Evolutionary conservation across 2,329 filamentous ascomycete genomes (phyloP), one percentile per base, ranked within the genome.

Genomic region (Talaromyces sp.): DNA sequence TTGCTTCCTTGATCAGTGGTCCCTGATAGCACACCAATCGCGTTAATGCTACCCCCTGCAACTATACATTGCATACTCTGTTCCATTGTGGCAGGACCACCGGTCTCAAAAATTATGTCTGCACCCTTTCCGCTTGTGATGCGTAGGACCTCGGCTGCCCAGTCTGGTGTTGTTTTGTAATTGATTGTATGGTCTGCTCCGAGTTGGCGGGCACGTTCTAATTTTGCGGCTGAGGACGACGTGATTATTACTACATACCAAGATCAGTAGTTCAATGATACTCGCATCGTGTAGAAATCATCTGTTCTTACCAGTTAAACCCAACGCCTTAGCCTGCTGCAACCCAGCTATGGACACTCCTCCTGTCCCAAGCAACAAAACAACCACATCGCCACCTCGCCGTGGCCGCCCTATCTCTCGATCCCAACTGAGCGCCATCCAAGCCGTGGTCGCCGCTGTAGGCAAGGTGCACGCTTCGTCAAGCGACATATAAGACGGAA

Each of bases 341-440:
- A 81, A 69, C 5, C 76, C 80, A 0, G 77, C 75, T 48, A 82
- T 69, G 0, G 79, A 76, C 5, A 82, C 79, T 0, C 80, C 81
- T 2, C 80, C 80, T 1, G 81, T 83, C 1, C 81, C 81, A 67
- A 86, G 84, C 3, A 84, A 82, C 54, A 87, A 72, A 8, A 86
- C 79, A 70, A 82, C 78, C 0, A 81, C 82, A 1, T 80, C 80
- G 5, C 35, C 37, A 31, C 56, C 56, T 23, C 56, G 50, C 21
- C 58, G n/a, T 21, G 80, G 78, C n/a, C 76, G 75, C 8, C 80
- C 68, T 1, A 75, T 72, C 1, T 69, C 64, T 69, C 75, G 76
- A 11, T 77, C 77, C 58, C 42, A 52, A 67, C 80, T 81, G 50
- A 84, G 73, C 3, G 77, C 72, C 70, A 79, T 81, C 80, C 81